Conservation (phyloP, 306 rosid genomes). For the Dryas drummondii region DNA sequence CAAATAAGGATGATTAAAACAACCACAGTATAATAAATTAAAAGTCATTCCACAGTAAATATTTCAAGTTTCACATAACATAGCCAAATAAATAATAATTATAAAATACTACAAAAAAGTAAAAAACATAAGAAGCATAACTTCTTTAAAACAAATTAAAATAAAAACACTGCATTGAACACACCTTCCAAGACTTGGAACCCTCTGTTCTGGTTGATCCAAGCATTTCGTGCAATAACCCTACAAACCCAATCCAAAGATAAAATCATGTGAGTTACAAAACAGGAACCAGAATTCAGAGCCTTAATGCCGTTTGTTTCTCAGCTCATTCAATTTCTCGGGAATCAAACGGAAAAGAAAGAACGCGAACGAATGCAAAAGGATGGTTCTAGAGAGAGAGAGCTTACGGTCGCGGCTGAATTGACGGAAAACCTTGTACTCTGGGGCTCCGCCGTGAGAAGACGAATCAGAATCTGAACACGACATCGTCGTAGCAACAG, state of each 20-base stretch:
- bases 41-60: neutral
- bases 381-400: slow-evolving; percentile 1
- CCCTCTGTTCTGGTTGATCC: slow-evolving; percentile 70
- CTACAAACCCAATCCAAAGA: slow-evolving; percentile 32
- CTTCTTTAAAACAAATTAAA: neutral
- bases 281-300: no score
- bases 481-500: slow-evolving; percentile 52
- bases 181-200: slow-evolving; percentile 91
- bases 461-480: slow-evolving; percentile 75
- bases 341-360: slow-evolving; percentile 22
- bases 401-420: slow-evolving; percentile 77
- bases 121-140: neutral
- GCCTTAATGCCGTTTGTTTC: no score
- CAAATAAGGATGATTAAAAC: slow-evolving; percentile 1
- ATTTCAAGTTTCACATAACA: neutral
- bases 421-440: slow-evolving; percentile 68
- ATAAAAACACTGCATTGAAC: slow-evolving; percentile 10
- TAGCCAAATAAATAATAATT: neutral
- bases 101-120: neutral
- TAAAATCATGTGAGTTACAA: slow-evolving; percentile 13
- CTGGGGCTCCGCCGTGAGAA: slow-evolving; percentile 47
- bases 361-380: neutral
- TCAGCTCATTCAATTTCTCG: slow-evolving; percentile 4
- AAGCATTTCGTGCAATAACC: slow-evolving; percentile 81
- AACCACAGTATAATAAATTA: neutral